Evolutionary conservation across 345 rosid species (phyloP).

Genomic region (thale cress (Arabidopsis thaliana)): DNA sequence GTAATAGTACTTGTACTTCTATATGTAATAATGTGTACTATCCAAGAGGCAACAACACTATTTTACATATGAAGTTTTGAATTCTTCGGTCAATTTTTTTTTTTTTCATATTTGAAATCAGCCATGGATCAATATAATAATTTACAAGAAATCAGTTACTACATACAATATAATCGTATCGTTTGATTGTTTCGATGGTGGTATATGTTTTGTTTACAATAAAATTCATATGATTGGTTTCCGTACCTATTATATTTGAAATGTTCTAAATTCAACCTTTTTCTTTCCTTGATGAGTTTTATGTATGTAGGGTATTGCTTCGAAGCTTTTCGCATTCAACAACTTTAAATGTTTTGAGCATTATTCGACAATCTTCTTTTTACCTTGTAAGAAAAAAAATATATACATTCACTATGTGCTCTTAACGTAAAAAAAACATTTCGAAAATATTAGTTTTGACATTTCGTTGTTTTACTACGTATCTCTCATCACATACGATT

Average conservation of each 20-base stretch:
- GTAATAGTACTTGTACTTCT: not conserved
- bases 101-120: not conserved
- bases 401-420: not conserved
- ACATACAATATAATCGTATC: not conserved
- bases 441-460: not conserved
- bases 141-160: not conserved
- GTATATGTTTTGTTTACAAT: not conserved
- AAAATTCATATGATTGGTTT: conserved; percentile 1
- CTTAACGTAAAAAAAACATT: not conserved
- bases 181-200: not conserved
- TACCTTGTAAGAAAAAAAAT: not conserved
- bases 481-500: no score
- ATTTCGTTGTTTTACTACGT: not conserved
- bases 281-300: not conserved
- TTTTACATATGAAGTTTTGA: not conserved
- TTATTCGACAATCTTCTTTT: not conserved
- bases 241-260: not conserved
- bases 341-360: not conserved
- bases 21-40: not conserved
- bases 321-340: conserved; percentile 1
- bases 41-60: not conserved
- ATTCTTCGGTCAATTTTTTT: not conserved
- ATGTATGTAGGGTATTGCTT: conserved; percentile 15
- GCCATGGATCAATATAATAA: not conserved
- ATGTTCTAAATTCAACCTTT: not conserved